phyloP scores from a whole-genome alignment of 1,139 yeast genomes.

The Protomyces inundatus region DNA sequence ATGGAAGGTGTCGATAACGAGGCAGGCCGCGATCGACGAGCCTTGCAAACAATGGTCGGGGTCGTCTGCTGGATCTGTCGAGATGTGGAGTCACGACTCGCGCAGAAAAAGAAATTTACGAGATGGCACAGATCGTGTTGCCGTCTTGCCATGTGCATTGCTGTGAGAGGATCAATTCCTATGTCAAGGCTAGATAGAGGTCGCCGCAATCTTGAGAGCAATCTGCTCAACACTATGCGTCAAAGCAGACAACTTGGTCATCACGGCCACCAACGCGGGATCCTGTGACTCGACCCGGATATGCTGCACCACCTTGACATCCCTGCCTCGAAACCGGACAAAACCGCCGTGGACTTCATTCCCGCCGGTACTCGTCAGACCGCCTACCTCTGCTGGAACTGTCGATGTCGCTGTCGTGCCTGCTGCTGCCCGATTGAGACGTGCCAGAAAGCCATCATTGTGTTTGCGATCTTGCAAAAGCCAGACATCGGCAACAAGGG shows the following conservation, averaged over 20 bases:
- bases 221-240: constrained; percentile 19
- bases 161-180: not conserved
- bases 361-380: not conserved
- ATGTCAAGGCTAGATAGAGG: not conserved
- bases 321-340: constrained; percentile 9
- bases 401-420: not conserved
- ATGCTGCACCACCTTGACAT: constrained; percentile 43
- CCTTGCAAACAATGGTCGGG: too few relatives aligned
- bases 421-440: not conserved
- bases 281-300: constrained; percentile 45
- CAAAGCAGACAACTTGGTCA: constrained; percentile 41
- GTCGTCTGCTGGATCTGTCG: too few relatives aligned
- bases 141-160: not conserved
- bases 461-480: constrained; percentile 5
- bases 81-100: too few relatives aligned
- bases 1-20: too few relatives aligned
- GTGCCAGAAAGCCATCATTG: not conserved
- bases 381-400: not conserved
- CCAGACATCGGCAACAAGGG: constrained; percentile 15
- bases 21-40: too few relatives aligned
- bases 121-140: not conserved
- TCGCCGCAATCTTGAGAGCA: constrained; percentile 8
- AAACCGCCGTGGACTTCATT: constrained; percentile 3
- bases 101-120: not conserved
- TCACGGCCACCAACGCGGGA: constrained; percentile 45